phyloP scores from a whole-genome alignment of 495 filamentous ascomycete genomes.

The Pyrenula aspistea region DNA sequence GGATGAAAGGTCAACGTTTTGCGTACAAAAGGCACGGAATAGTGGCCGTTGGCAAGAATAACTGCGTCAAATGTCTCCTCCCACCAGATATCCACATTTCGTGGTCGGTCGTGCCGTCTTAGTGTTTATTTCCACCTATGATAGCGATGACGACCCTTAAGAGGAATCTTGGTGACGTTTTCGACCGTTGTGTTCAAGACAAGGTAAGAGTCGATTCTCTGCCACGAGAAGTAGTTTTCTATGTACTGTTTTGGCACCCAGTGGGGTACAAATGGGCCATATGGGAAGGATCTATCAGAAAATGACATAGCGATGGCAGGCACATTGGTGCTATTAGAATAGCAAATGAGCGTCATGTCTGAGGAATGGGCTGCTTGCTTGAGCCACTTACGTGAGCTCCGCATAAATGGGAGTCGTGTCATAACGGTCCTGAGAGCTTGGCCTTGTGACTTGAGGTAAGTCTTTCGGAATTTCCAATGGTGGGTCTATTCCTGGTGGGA shows the following conservation, averaged over 20 bases:
- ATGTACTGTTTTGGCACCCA: conserved; percentile 34
- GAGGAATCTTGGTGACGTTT: conserved; percentile 19
- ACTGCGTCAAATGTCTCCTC: conserved; percentile 35
- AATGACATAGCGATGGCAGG: conserved; percentile 38
- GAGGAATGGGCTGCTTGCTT: background rate
- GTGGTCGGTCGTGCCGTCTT: conserved; percentile 22
- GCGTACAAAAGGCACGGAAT: conserved; percentile 35
- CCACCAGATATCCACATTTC: conserved; percentile 34
- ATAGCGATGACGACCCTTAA: conserved; percentile 2
- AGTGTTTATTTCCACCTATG: conserved; percentile 33
- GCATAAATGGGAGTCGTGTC: conserved; percentile 32
- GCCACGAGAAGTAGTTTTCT: conserved; percentile 31
- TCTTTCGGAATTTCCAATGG: conserved; percentile 24
- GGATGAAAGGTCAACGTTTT: background rate
- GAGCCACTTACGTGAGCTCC: conserved; percentile 27
- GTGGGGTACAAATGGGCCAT: conserved; percentile 38
- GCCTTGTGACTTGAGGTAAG: conserved; percentile 23
- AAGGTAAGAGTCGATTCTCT: conserved; percentile 23
- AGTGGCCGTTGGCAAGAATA: conserved; percentile 36
- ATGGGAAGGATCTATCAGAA: conserved; percentile 32
- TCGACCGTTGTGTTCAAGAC: conserved; percentile 36
- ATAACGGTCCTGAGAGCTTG: conserved; percentile 27
- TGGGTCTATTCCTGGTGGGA: conserved; percentile 28
- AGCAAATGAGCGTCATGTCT: background rate
- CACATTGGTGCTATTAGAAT: conserved; percentile 28